phyloP scores from a whole-genome alignment of 371 early-diverging fungal genomes.

The Actinomortierella ambigua region DNA sequence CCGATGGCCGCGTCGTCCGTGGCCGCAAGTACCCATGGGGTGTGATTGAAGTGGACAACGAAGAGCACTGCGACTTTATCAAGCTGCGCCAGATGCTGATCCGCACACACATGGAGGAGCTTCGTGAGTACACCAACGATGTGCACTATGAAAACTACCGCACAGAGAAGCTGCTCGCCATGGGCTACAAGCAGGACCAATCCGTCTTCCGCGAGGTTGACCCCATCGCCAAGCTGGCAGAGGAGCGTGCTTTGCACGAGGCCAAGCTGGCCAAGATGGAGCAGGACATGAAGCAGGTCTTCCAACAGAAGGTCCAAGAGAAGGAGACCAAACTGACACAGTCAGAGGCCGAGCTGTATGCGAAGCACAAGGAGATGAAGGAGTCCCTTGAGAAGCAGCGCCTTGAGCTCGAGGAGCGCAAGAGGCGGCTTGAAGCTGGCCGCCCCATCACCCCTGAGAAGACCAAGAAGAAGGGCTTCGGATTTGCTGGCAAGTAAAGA shows the following conservation, averaged over 20 bases:
- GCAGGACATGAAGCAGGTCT: conserved; percentile 95
- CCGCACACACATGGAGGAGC: conserved; percentile 91
- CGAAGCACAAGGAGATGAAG: conserved; percentile 97
- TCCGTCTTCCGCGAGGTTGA: conserved; percentile 85
- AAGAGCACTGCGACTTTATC: conserved; percentile 93
- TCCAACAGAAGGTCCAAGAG: conserved; percentile 98
- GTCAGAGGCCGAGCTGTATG: conserved; percentile 95
- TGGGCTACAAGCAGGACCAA: conserved; percentile 83
- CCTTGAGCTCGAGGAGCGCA: conserved; percentile 91
- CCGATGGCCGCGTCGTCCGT: conserved; percentile 86
- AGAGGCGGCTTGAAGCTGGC: conserved; percentile 83
- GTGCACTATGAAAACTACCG: conserved; percentile 91
- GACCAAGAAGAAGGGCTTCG: conserved; percentile 78
- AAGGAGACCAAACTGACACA: conserved; percentile 96
- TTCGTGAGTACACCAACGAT: conserved; percentile 84
- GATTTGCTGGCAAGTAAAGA: conserved; percentile 35
- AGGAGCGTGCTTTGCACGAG: conserved; percentile 93
- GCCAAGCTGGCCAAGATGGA: conserved; percentile 97
- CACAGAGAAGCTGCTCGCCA: conserved; percentile 79
- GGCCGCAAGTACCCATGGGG: conserved; percentile 98
- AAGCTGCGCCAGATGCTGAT: conserved; percentile 92
- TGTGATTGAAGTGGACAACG: conserved; percentile 92
- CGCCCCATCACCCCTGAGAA: conserved; percentile 89
- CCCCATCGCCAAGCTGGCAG: conserved; percentile 91
- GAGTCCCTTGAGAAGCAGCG: conserved; percentile 94